Percentiles rank a stretch among this genome's conserved stretches.
Conservation (phyloP, 768 basidiomycete genomes). For the Serpula lacrymans region DNA sequence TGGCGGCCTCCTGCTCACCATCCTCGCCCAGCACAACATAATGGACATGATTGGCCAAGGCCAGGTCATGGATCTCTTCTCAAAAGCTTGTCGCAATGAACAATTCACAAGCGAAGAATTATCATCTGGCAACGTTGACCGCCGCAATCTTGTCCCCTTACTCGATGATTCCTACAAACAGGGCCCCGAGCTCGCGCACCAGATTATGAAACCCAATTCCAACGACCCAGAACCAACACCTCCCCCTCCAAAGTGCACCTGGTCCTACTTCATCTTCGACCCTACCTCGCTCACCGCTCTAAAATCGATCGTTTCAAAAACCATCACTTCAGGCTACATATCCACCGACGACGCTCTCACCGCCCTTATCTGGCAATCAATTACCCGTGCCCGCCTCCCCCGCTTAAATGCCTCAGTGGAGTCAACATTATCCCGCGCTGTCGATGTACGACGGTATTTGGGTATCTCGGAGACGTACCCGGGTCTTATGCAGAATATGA, state of each 20-base stretch:
- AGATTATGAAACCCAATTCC: not conserved
- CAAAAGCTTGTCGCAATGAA: conserved; percentile 4
- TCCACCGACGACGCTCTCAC: conserved; percentile 11
- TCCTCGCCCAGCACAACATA: conserved; percentile 3
- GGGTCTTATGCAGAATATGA: conserved; percentile 6
- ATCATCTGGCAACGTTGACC: conserved; percentile 2
- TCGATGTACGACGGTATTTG: conserved; percentile 9
- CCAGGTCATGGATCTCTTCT: conserved; percentile 4
- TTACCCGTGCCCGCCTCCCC: conserved; percentile 3
- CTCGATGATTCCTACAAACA: conserved; percentile 2
- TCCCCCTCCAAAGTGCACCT: conserved; percentile 1
- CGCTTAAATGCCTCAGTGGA: not conserved
- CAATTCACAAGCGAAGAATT: conserved; percentile 7
- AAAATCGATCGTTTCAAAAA: not conserved
- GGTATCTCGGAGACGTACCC: conserved; percentile 7
- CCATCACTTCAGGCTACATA: conserved; percentile 3
- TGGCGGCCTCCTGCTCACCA: conserved; percentile 6
- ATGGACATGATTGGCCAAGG: conserved; percentile 6
- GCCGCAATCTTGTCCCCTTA: conserved; percentile 3
- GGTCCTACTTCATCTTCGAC: conserved; percentile 1
- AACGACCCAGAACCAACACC: not conserved
- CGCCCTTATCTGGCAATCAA: conserved; percentile 10
- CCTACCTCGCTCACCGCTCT: not conserved
- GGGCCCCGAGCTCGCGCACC: conserved; percentile 1
- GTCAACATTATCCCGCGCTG: conserved; percentile 6